Percentiles rank a stretch among this genome's conserved stretches.
These are phyloP conservation scores for Trichosporon ovoides DNA, from an alignment of 1,284 basidiomycete genomes.

Conservation along the genomic window DNA sequence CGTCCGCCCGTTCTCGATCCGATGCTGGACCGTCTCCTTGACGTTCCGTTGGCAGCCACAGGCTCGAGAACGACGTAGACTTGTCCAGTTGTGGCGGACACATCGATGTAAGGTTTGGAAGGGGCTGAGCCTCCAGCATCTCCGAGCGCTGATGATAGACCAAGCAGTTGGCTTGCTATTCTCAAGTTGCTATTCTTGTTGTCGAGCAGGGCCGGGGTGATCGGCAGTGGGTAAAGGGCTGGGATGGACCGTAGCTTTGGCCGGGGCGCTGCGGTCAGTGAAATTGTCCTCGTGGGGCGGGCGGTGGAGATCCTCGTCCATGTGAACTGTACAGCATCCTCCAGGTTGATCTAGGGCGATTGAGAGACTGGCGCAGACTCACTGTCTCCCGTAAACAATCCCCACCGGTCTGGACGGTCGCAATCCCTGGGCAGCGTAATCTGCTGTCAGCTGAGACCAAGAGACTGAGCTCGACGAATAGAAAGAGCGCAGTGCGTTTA, in stretches of 20 bases:
- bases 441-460: slow-evolving; percentile 15
- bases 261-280: slow-evolving; percentile 9
- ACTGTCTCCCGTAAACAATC: slow-evolving; percentile 28
- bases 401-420: slow-evolving; percentile 28
- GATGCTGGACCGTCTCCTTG: background rate
- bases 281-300: too few species aligned
- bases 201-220: background rate
- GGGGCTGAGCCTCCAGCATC: slow-evolving; percentile 1
- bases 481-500: background rate
- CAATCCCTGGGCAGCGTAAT: slow-evolving; percentile 31
- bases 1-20: slow-evolving; percentile 15
- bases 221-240: slow-evolving; percentile 33
- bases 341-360: too few species aligned
- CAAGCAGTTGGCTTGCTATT: slow-evolving; percentile 27
- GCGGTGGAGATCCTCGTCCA: too few species aligned
- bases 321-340: too few species aligned
- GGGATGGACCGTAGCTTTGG: slow-evolving; percentile 31
- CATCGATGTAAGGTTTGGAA: slow-evolving; percentile 29
- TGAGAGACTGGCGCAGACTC: slow-evolving; percentile 6
- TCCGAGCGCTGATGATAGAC: slow-evolving; percentile 19
- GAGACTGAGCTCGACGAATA: background rate
- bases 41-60: background rate
- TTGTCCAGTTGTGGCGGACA: slow-evolving; percentile 34
- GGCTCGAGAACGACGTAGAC: slow-evolving; percentile 31
- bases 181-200: slow-evolving; percentile 13